Percentiles rank a stretch among this genome's conserved stretches.
Conservation (phyloP, 2,329 filamentous ascomycete genomes). For the Fonsecaea nubica region DNA sequence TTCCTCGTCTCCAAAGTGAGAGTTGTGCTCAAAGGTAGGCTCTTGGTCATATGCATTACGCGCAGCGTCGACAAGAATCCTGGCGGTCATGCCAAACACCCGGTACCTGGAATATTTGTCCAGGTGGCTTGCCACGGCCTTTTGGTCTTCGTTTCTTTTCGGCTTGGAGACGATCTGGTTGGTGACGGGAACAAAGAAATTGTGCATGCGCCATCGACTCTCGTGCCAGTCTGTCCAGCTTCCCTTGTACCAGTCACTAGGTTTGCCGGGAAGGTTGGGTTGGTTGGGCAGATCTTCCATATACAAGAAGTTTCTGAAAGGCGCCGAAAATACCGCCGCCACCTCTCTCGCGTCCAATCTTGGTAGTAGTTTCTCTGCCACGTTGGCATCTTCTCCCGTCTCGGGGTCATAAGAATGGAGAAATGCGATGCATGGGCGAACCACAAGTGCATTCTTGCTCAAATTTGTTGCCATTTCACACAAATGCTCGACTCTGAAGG, state of each 20-base stretch:
- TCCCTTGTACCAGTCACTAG: slow-evolving; percentile 82
- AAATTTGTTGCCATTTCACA: slow-evolving; percentile 81
- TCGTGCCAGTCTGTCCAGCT: slow-evolving; percentile 81
- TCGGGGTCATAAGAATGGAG: slow-evolving; percentile 67
- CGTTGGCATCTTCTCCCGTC: slow-evolving; percentile 55
- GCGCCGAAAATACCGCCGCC: slow-evolving; percentile 89
- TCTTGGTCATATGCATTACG: slow-evolving; percentile 80
- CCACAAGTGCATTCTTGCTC: slow-evolving; percentile 74
- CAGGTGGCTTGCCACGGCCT: slow-evolving; percentile 46
- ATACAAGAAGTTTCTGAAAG: slow-evolving; percentile 81
- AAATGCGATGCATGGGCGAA: slow-evolving; percentile 78
- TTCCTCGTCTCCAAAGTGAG: slow-evolving; percentile 69
- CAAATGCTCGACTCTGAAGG: slow-evolving; percentile 85
- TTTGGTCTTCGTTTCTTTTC: slow-evolving; percentile 51
- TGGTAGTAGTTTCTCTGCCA: slow-evolving; percentile 76
- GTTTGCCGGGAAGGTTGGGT: slow-evolving; percentile 50
- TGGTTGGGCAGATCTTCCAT: slow-evolving; percentile 61
- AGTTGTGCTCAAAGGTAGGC: slow-evolving; percentile 80
- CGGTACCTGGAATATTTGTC: slow-evolving; percentile 69
- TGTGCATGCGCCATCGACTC: slow-evolving; percentile 82
- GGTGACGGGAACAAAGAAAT: slow-evolving; percentile 84
- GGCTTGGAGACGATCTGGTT: slow-evolving; percentile 73
- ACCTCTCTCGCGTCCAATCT: slow-evolving; percentile 87
- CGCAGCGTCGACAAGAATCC: slow-evolving; percentile 87
- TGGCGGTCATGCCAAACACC: slow-evolving; percentile 94